Evolutionary conservation across 305 asterid genomes (phyloP).

Genomic region (Solanum hybrid): DNA sequence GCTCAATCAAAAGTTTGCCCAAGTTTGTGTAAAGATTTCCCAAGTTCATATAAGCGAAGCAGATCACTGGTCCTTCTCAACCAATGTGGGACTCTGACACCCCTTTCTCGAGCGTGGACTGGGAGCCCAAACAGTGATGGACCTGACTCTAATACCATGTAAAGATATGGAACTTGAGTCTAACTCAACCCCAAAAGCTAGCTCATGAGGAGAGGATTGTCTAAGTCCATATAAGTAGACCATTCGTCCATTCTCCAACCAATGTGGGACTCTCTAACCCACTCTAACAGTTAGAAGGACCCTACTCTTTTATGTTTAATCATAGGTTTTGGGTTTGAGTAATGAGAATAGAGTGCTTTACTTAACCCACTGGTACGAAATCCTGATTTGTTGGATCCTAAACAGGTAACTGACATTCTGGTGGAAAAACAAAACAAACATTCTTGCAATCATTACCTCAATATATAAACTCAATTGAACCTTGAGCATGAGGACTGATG

Average conservation of each 20-base stretch:
- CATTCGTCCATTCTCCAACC: background rate
- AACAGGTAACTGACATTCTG: background rate
- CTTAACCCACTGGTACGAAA: background rate
- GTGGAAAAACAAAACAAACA: background rate
- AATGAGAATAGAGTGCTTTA: background rate
- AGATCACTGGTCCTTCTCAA: background rate
- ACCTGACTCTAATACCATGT: background rate
- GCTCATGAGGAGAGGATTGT: background rate
- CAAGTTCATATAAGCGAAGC: background rate
- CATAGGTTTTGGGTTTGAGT: background rate
- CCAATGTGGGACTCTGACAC: background rate
- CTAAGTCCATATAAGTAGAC: background rate
- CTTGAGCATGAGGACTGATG: background rate
- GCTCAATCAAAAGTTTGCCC: background rate
- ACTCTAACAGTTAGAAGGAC: background rate
- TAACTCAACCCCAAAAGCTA: background rate
- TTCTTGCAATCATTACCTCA: background rate
- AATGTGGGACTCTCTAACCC: background rate
- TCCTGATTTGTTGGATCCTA: background rate
- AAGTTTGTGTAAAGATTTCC: background rate
- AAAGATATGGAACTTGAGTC: background rate
- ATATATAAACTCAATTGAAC: background rate
- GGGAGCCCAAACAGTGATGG: background rate
- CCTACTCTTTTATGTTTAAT: background rate
- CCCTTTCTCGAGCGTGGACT: background rate